Evolutionary conservation across 2,329 filamentous ascomycete species (phyloP).

Genomic region (Penicillium sp.): DNA sequence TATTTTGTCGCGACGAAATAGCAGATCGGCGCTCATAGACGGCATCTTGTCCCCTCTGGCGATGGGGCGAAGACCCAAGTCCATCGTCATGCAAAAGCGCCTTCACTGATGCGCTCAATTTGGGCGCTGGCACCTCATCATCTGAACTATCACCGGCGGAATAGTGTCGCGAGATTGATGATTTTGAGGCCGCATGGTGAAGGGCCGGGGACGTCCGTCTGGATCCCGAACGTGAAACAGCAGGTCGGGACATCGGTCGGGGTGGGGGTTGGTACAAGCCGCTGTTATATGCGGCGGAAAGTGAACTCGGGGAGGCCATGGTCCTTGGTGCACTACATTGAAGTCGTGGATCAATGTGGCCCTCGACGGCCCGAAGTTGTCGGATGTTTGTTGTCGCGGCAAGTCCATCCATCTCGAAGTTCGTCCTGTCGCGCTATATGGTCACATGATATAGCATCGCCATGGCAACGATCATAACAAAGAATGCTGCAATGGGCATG

Average conservation of each 20-base stretch:
- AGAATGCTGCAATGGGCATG: conserved; percentile 7
- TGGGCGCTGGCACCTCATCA: conserved; percentile 84
- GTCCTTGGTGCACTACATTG: conserved; percentile 24
- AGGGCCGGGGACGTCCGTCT: conserved; percentile 31
- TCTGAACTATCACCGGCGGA: conserved; percentile 78
- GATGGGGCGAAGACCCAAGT: conserved; percentile 46
- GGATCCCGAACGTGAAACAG: conserved; percentile 32
- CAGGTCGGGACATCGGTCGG: conserved; percentile 36
- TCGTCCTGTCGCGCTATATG: conserved; percentile 12
- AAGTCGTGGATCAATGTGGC: conserved; percentile 25
- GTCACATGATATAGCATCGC: conserved; percentile 17
- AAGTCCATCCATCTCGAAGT: conserved; percentile 14
- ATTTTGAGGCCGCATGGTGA: conserved; percentile 17
- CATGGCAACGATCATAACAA: conserved; percentile 20
- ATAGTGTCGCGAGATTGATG: conserved; percentile 26
- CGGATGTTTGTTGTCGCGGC: conserved; percentile 23
- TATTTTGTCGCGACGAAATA: conserved; percentile 27
- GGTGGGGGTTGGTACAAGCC: conserved; percentile 33
- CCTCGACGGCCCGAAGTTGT: conserved; percentile 17
- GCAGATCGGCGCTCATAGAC: conserved; percentile 24
- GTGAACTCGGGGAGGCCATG: conserved; percentile 37
- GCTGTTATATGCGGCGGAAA: conserved; percentile 34
- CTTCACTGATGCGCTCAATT: conserved; percentile 87
- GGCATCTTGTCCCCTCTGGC: conserved; percentile 23
- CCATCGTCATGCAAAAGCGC: conserved; percentile 61